A percentile compares a stretch with the other conserved stretches of the same genome.
phyloP scores from a whole-genome alignment of 352 stramenopile genomes.

The Globisporangium cylindrosporum region DNA sequence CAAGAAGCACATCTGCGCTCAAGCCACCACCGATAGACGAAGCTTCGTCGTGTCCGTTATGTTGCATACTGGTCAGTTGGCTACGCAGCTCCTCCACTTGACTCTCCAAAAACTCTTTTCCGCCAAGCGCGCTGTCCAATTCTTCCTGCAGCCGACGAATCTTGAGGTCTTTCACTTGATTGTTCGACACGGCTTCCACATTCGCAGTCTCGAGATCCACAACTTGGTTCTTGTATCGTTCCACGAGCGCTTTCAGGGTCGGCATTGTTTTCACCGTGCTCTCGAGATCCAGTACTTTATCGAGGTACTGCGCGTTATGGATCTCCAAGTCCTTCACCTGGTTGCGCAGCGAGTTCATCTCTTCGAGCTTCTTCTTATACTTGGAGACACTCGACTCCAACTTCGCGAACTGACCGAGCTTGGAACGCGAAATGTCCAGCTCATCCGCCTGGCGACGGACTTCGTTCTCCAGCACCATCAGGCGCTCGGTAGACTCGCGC shows the following conservation, averaged over 20 bases:
- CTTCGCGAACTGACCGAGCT: constrained; percentile 75
- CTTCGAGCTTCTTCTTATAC: constrained; percentile 86
- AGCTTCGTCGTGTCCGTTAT: constrained; percentile 39
- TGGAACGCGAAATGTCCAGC: constrained; percentile 84
- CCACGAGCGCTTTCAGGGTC: constrained; percentile 68
- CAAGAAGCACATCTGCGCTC: constrained; percentile 61
- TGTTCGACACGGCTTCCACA: constrained; percentile 70
- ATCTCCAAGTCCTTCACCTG: constrained; percentile 78
- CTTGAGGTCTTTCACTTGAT: constrained; percentile 83
- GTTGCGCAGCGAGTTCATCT: constrained; percentile 76
- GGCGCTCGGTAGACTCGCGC: constrained; percentile 64
- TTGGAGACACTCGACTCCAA: constrained; percentile 77
- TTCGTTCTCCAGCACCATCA: constrained; percentile 84
- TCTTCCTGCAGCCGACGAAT: constrained; percentile 82
- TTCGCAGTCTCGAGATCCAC: constrained; percentile 83
- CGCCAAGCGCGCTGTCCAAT: constrained; percentile 71
- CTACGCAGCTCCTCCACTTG: constrained; percentile 77
- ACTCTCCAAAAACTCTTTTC: constrained; percentile 84
- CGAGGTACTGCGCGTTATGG: constrained; percentile 77
- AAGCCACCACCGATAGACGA: constrained; percentile 32
- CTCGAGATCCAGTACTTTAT: constrained; percentile 84
- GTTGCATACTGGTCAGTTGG: constrained; percentile 59
- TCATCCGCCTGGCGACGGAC: constrained; percentile 84
- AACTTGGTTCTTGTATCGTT: constrained; percentile 89
- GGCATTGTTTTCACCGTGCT: constrained; percentile 87